Evolutionary conservation across 2,329 filamentous ascomycete genomes (phyloP).

Genomic region (Fusarium oxysporum): DNA sequence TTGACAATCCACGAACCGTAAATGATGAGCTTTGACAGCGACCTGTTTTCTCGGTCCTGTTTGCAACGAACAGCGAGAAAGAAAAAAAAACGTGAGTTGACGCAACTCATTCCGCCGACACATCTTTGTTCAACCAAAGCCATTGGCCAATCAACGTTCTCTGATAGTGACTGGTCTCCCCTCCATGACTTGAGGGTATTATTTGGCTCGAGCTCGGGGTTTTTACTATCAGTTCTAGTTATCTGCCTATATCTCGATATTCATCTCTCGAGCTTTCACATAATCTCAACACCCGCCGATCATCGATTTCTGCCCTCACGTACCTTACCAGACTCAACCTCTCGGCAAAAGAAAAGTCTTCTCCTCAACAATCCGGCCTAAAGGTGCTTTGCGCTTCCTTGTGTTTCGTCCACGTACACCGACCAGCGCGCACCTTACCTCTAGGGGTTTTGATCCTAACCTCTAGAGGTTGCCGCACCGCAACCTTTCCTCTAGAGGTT

Average conservation of each 20-base stretch:
- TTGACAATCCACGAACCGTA: neutral
- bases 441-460: slow-evolving; percentile 44
- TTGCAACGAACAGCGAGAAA: slow-evolving; percentile 39
- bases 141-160: slow-evolving; percentile 50
- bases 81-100: slow-evolving; percentile 26
- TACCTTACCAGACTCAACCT: slow-evolving; percentile 1
- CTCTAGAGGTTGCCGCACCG: slow-evolving; percentile 45
- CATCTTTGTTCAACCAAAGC: slow-evolving; percentile 36
- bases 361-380: slow-evolving; percentile 44
- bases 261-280: slow-evolving; percentile 38
- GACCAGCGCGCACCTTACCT: slow-evolving; percentile 43
- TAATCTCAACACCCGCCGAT: slow-evolving; percentile 30
- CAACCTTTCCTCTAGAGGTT: slow-evolving; percentile 47
- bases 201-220: slow-evolving; percentile 35
- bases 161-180: slow-evolving; percentile 44
- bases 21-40: neutral
- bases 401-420: slow-evolving; percentile 44
- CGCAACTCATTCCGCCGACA: slow-evolving; percentile 41
- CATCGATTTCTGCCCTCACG: slow-evolving; percentile 6
- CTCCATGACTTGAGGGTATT: slow-evolving; percentile 39
- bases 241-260: slow-evolving; percentile 28
- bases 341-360: slow-evolving; percentile 31
- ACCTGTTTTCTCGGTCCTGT: slow-evolving; percentile 38
- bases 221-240: slow-evolving; percentile 28
- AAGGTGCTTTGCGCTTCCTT: slow-evolving; percentile 41